Conservation (phyloP, 2,329 filamentous ascomycete genomes). For the Eutypella sp. region DNA sequence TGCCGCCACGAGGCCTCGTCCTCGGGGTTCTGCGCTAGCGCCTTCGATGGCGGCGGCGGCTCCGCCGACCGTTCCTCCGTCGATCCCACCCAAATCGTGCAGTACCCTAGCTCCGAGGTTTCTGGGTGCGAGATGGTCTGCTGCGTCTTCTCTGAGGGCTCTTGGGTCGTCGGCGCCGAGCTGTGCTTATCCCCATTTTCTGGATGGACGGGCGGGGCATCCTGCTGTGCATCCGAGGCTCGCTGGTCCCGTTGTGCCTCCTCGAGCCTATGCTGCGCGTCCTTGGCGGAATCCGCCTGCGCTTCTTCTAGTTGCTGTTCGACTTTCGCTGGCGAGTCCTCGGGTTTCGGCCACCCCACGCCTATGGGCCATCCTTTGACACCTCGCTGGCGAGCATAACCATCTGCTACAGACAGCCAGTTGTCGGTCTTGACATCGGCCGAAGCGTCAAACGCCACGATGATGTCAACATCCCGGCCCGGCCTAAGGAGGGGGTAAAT, state of each 20-base stretch:
- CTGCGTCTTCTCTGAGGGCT: constrained; percentile 28
- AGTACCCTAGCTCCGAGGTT: constrained; percentile 71
- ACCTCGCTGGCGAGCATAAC: constrained; percentile 83
- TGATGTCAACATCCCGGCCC: constrained; percentile 80
- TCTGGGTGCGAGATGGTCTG: constrained; percentile 39
- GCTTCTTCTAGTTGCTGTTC: constrained; percentile 63
- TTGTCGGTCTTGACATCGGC: constrained; percentile 92
- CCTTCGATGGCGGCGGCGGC: constrained; percentile 43
- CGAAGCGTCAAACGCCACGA: constrained; percentile 91
- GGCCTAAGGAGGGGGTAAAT: constrained; percentile 91
- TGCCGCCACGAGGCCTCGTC: constrained; percentile 54
- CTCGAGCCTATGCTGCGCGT: constrained; percentile 59
- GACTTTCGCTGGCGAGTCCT: constrained; percentile 54
- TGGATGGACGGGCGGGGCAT: constrained; percentile 21
- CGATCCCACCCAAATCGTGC: constrained; percentile 90
- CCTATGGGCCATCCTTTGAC: constrained; percentile 94
- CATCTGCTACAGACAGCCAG: constrained; percentile 91
- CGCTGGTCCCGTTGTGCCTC: constrained; percentile 46
- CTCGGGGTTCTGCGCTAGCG: constrained; percentile 51
- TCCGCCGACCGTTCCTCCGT: constrained; percentile 66
- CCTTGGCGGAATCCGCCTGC: constrained; percentile 52
- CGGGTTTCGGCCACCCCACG: constrained; percentile 78
- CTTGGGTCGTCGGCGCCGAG: constrained; percentile 12
- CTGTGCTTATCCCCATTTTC: constrained; percentile 12
- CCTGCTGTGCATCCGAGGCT: constrained; percentile 34